Evolutionary conservation across 768 basidiomycete species (phyloP).

Genomic region (Rhodotorula paludigena): DNA sequence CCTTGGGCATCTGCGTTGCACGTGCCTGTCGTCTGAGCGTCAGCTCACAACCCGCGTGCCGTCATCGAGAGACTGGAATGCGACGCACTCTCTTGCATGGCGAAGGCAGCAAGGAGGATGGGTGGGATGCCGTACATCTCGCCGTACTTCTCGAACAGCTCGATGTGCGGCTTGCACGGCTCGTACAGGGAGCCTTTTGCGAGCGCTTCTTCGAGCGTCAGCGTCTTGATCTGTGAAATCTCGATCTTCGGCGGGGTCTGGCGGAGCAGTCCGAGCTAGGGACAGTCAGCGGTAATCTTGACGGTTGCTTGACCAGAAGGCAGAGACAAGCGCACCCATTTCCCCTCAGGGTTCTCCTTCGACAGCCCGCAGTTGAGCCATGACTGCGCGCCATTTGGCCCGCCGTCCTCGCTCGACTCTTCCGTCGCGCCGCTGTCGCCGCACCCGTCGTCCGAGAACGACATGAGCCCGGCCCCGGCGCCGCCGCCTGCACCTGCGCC

Average conservation of each 20-base stretch:
- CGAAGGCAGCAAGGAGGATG: slow-evolving; percentile 75
- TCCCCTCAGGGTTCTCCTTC: not conserved
- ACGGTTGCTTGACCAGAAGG: not conserved
- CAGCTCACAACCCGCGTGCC: too few species aligned
- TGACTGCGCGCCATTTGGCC: slow-evolving; percentile 28
- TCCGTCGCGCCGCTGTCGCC: slow-evolving; percentile 23
- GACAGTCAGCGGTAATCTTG: too few species aligned
- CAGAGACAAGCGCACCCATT: slow-evolving; percentile 17
- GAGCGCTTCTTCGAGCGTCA: slow-evolving; percentile 53
- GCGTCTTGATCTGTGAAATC: slow-evolving; percentile 50
- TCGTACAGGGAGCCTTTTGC: slow-evolving; percentile 50
- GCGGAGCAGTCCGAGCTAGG: rapidly evolving
- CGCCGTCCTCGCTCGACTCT: not conserved
- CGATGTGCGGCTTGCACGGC: slow-evolving; percentile 55
- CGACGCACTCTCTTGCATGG: slow-evolving; percentile 76
- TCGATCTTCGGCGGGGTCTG: slow-evolving; percentile 47
- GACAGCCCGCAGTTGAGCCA: slow-evolving; percentile 30
- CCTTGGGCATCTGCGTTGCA: not conserved
- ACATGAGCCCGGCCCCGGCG: not conserved
- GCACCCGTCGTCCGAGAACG: slow-evolving; percentile 8
- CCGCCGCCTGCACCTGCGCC: too few species aligned
- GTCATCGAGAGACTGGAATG: not conserved
- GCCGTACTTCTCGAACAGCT: slow-evolving; percentile 60
- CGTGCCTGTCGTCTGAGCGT: not conserved
- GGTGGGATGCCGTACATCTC: slow-evolving; percentile 56